phyloP scores from a whole-genome alignment of 23 red algal species.

The Agarophyton chilense region DNA sequence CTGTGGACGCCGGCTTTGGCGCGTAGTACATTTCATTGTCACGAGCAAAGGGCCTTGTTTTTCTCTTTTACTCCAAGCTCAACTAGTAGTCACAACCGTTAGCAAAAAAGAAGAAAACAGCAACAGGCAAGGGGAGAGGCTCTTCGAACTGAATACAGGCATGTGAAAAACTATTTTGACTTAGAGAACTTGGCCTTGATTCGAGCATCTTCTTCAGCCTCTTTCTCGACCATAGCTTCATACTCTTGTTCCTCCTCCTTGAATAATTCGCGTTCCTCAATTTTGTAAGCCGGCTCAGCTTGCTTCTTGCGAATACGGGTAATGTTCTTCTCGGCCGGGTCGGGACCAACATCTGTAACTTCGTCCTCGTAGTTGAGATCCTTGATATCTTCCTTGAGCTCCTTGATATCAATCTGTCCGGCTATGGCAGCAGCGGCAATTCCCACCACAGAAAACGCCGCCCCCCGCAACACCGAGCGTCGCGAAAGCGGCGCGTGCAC shows the following conservation, averaged over 20 bases:
- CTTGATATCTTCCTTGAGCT: slow-evolving; percentile 48
- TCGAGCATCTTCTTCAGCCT: slow-evolving; percentile 27
- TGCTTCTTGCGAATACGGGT: slow-evolving; percentile 34
- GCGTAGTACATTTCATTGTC: not conserved
- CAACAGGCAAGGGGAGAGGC: too few relatives aligned
- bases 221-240: slow-evolving; percentile 39
- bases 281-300: slow-evolving; percentile 7
- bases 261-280: slow-evolving; percentile 19
- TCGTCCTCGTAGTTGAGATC: slow-evolving; percentile 49
- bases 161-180: not conserved
- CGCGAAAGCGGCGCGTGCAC: slow-evolving; percentile 35
- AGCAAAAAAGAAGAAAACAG: not conserved
- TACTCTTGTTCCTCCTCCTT: slow-evolving; percentile 48
- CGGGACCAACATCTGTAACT: slow-evolving; percentile 50
- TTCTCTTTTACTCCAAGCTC: slow-evolving; percentile 5
- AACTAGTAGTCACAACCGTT: not conserved
- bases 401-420: slow-evolving; percentile 20
- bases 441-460: slow-evolving; percentile 27
- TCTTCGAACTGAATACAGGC: too few relatives aligned
- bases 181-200: slow-evolving; percentile 46
- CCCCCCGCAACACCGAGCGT: slow-evolving; percentile 21
- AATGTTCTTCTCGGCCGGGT: slow-evolving; percentile 31
- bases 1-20: not conserved
- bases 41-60: not conserved
- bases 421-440: slow-evolving; percentile 2